Conservation (phyloP, 495 filamentous ascomycete species). For the Hypoxylon fragiforme region DNA sequence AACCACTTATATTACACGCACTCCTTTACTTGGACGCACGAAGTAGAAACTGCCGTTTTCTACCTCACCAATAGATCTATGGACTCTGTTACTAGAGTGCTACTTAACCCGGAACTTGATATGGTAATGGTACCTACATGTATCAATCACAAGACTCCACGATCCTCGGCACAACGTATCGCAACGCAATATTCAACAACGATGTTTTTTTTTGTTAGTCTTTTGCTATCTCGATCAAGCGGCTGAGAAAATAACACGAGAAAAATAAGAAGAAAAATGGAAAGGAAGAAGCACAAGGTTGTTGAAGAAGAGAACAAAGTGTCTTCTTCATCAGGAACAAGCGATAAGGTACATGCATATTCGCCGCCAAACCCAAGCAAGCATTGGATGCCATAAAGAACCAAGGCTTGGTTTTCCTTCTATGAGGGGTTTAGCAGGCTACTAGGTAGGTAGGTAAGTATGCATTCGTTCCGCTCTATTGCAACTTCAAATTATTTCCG, state of each 20-base stretch:
- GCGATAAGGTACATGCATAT: slow-evolving; percentile 22
- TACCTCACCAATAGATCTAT: slow-evolving; percentile 10
- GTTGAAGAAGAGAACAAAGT: neutral
- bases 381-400: slow-evolving; percentile 28
- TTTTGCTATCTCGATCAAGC: neutral
- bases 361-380: slow-evolving; percentile 13
- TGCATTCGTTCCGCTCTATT: slow-evolving; percentile 10
- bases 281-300: no score
- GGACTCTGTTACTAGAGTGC: slow-evolving; percentile 9
- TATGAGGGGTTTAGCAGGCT: slow-evolving; percentile 19
- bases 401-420: slow-evolving; percentile 32
- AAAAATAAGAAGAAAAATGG: slow-evolving; percentile 4
- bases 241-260: neutral
- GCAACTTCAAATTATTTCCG: slow-evolving; percentile 26
- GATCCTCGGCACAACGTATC: slow-evolving; percentile 19
- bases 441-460: neutral
- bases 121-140: slow-evolving; percentile 12
- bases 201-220: neutral
- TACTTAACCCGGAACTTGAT: slow-evolving; percentile 7
- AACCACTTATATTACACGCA: slow-evolving; percentile 14
- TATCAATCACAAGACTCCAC: slow-evolving; percentile 9
- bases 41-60: slow-evolving; percentile 8
- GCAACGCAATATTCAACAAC: slow-evolving; percentile 8
- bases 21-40: neutral
- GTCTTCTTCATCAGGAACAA: slow-evolving; percentile 13